These are phyloP conservation scores for Crithidia sp. DNA, from an alignment of 208 protist species.

Conservation along the genomic window DNA sequence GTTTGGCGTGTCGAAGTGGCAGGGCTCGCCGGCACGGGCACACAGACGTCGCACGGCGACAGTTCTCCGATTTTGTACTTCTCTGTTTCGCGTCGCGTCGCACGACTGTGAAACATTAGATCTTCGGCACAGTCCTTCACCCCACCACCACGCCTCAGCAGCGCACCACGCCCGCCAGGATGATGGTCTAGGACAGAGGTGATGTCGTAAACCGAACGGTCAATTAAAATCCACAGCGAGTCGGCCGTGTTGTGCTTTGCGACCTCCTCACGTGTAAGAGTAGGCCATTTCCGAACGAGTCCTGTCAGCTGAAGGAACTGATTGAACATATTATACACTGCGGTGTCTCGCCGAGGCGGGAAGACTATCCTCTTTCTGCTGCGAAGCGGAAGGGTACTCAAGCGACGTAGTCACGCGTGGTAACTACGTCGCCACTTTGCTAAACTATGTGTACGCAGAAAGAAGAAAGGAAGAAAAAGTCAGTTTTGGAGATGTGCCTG, in stretches of 20 bases:
- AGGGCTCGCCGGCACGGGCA: slow-evolving; percentile 3
- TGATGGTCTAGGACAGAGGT: slow-evolving; percentile 63
- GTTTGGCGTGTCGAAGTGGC: not conserved
- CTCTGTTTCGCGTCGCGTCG: slow-evolving; percentile 39
- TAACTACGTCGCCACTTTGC: not conserved
- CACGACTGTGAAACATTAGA: slow-evolving; percentile 59
- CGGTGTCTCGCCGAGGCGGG: not conserved
- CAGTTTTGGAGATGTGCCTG: not conserved
- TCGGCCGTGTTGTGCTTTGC: slow-evolving; percentile 52
- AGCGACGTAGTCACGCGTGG: not conserved
- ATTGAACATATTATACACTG: slow-evolving; percentile 22
- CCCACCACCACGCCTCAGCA: slow-evolving; percentile 74
- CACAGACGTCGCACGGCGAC: slow-evolving; percentile 21
- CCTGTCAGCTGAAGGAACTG: slow-evolving; percentile 46
- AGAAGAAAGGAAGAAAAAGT: slow-evolving; percentile 5
- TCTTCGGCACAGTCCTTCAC: slow-evolving; percentile 71
- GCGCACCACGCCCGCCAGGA: slow-evolving; percentile 62
- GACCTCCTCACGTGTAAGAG: slow-evolving; percentile 63
- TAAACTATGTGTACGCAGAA: not conserved
- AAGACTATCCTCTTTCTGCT: not conserved
- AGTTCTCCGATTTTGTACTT: slow-evolving; percentile 74
- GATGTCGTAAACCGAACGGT: slow-evolving; percentile 77
- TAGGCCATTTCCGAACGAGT: slow-evolving; percentile 56
- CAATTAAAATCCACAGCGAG: slow-evolving; percentile 74
- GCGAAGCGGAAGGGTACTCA: not conserved